These are phyloP conservation scores for Vitis hybrid DNA, from an alignment of 177 flowering plant species.

Conservation along the genomic window DNA sequence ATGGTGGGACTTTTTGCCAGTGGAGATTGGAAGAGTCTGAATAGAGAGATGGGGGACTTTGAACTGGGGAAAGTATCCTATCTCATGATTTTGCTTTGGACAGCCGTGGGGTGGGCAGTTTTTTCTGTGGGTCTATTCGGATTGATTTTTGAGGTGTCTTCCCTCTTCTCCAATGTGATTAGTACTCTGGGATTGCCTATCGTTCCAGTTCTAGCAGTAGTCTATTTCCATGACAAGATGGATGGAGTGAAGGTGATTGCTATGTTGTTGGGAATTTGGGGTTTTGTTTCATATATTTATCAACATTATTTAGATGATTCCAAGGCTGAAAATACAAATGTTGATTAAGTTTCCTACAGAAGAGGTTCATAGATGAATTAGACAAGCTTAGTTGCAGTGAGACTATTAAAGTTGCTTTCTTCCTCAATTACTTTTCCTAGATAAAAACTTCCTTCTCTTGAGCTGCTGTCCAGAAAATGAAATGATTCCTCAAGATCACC, in stretches of 20 bases:
- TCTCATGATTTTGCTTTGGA: slow-evolving; percentile 28
- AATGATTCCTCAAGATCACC: too few species aligned
- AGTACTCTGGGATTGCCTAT: slow-evolving; percentile 41
- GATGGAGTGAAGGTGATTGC: slow-evolving; percentile 39
- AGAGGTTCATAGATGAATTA: too few species aligned
- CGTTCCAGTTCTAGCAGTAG: slow-evolving; percentile 36
- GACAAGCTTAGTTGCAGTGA: too few species aligned
- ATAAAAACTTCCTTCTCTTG: too few species aligned
- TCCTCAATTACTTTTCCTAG: too few species aligned
- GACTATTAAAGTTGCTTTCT: too few species aligned
- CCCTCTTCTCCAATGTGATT: slow-evolving; percentile 47
- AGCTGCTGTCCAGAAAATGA: too few species aligned
- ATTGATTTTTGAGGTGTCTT: slow-evolving; percentile 42
- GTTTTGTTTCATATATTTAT: slow-evolving; percentile 44
- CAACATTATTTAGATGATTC: slow-evolving; percentile 48
- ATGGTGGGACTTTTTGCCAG: slow-evolving; percentile 35
- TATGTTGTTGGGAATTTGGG: slow-evolving; percentile 51
- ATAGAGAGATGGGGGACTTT: slow-evolving; percentile 37
- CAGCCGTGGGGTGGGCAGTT: slow-evolving; percentile 36
- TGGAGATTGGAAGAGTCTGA: slow-evolving; percentile 42
- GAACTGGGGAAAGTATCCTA: slow-evolving; percentile 32
- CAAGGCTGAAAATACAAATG: slow-evolving; percentile 5
- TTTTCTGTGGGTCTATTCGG: slow-evolving; percentile 31
- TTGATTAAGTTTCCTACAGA: background rate
- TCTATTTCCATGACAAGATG: slow-evolving; percentile 43